Percentiles rank a stretch among this genome's conserved stretches.
These are phyloP conservation scores for Blastocystis hominis DNA, from an alignment of 352 stramenopile species.

Conservation along the genomic window DNA sequence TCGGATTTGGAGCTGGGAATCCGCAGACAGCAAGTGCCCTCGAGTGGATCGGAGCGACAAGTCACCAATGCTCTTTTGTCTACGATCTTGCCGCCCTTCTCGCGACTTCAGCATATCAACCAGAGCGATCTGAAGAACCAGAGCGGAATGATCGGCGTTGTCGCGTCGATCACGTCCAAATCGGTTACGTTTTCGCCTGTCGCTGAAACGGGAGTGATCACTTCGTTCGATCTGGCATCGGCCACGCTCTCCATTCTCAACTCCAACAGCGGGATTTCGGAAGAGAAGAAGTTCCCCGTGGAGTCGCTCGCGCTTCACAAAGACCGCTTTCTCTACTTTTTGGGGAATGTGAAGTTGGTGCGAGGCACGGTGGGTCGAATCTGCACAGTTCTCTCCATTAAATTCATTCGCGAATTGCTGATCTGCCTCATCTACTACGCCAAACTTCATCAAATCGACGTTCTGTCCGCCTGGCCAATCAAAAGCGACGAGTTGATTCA, in stretches of 20 bases:
- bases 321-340: slow-evolving; percentile 19
- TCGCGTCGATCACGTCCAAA: slow-evolving; percentile 1
- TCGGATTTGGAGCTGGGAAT: slow-evolving; percentile 26
- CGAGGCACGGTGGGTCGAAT: slow-evolving; percentile 4
- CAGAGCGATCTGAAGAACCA: neutral
- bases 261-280: neutral
- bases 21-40: neutral
- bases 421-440: slow-evolving; percentile 16
- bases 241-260: slow-evolving; percentile 21
- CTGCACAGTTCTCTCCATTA: neutral
- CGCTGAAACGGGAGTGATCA: slow-evolving; percentile 24
- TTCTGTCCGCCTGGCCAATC: neutral
- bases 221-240: neutral
- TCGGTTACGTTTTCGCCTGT: neutral
- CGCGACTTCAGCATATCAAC: neutral
- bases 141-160: neutral
- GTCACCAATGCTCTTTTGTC: neutral
- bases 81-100: slow-evolving; percentile 2
- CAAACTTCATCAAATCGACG: neutral
- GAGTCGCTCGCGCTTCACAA: slow-evolving; percentile 8
- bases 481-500: neutral
- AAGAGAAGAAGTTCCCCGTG: neutral
- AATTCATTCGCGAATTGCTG: slow-evolving; percentile 29
- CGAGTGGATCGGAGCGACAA: neutral
- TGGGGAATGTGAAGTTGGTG: slow-evolving; percentile 7